Percentiles rank a stretch among this genome's conserved stretches.
Conservation (phyloP, 331 rosid species). For the Acacia concinna region DNA sequence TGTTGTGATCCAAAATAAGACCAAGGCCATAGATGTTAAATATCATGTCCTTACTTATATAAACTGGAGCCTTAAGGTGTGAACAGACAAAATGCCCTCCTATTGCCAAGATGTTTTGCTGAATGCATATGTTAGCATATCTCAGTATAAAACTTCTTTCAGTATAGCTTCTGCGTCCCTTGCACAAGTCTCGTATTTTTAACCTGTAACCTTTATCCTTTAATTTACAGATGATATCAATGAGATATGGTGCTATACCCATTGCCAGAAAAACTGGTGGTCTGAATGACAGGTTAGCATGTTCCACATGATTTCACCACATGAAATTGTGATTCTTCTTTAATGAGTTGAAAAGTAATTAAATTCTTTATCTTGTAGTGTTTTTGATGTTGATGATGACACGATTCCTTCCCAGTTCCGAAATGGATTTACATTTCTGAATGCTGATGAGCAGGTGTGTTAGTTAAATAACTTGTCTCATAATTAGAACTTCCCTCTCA, state of each 20-base stretch:
- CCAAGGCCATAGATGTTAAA: neutral
- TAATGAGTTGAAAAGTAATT: conserved; percentile 18
- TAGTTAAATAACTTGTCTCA: neutral
- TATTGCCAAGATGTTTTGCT: neutral
- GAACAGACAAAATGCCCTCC: neutral
- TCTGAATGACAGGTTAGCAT: conserved; percentile 82
- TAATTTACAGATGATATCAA: conserved; percentile 81
- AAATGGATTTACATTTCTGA: conserved; percentile 81
- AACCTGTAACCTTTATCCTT: neutral
- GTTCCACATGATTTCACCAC: conserved; percentile 16
- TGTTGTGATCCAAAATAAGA: neutral
- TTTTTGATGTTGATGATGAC: conserved; percentile 87
- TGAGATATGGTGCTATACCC: conserved; percentile 94
- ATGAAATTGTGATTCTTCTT: conserved; percentile 24
- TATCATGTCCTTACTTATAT: neutral
- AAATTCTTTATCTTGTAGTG: conserved; percentile 52
- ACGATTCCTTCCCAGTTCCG: conserved; percentile 69
- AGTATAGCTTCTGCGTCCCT: neutral
- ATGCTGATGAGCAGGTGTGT: conserved; percentile 78
- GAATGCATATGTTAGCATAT: neutral
- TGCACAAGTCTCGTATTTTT: neutral
- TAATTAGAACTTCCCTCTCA: neutral
- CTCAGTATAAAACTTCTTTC: neutral
- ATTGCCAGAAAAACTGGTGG: conserved; percentile 95
- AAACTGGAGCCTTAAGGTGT: neutral